Percentiles rank a stretch among this genome's conserved stretches.
Evolutionary conservation across 176 grass and related monocot genomes (phyloP).

Genomic region (Zizania latifolia): DNA sequence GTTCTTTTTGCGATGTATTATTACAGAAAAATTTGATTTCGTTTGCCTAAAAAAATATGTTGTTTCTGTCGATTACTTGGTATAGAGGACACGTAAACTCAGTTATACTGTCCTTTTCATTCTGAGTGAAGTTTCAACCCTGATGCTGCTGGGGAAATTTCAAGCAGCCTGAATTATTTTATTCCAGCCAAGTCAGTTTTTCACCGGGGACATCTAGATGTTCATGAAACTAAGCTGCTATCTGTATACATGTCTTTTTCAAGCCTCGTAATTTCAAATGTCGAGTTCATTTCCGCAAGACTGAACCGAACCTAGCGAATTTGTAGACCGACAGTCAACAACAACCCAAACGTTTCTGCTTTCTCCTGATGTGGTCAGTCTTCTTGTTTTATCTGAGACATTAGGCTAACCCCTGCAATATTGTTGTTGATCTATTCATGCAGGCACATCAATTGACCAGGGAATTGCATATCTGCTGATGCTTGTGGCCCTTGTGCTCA

Average conservation of each 20-base stretch:
- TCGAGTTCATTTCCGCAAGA: not conserved
- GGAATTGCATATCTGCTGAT: conserved; percentile 71
- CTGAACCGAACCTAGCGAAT: not conserved
- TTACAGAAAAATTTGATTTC: not conserved
- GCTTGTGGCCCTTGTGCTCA: conserved; percentile 73
- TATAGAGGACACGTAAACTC: not conserved
- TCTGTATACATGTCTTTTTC: not conserved
- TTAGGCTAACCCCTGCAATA: not conserved
- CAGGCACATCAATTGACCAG: conserved; percentile 81
- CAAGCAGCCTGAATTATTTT: not conserved
- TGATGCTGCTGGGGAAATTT: not conserved
- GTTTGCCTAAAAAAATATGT: not conserved
- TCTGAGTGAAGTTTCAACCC: conserved; percentile 1
- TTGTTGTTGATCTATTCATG: not conserved
- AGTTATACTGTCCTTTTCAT: not conserved
- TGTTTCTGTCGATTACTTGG: not conserved
- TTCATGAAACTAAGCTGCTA: not conserved
- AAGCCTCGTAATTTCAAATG: not conserved
- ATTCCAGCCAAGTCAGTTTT: not conserved
- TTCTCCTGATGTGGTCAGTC: not conserved
- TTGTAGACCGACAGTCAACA: not conserved
- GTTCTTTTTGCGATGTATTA: not conserved
- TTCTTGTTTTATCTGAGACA: not conserved
- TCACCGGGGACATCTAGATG: not conserved
- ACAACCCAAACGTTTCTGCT: not conserved